Conservation (phyloP, 129 eudicot genomes). For the Tagetes erecta region DNA sequence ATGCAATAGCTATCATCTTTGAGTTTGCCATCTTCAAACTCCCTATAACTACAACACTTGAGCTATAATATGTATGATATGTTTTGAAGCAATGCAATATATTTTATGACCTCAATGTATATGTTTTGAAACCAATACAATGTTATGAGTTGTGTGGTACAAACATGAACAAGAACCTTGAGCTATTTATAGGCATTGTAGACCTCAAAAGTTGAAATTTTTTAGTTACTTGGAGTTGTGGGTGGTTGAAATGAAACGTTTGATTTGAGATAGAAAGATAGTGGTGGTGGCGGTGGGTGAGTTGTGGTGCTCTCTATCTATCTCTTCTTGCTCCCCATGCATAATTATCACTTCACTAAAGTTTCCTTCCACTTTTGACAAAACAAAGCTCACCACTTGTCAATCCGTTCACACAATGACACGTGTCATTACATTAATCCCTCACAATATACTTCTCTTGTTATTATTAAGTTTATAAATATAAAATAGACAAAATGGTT, state of each 20-base stretch:
- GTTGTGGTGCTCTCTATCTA: constrained; percentile 37
- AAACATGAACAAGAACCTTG: constrained; percentile 11
- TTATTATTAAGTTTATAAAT: not conserved
- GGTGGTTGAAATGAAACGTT: constrained; percentile 15
- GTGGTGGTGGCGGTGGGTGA: constrained; percentile 28
- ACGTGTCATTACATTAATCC: constrained; percentile 9
- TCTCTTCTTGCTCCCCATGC: constrained; percentile 27
- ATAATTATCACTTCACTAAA: constrained; percentile 27
- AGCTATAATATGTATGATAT: constrained; percentile 1
- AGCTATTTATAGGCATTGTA: constrained; percentile 37
- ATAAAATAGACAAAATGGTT: too few relatives aligned
- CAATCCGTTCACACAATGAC: constrained; percentile 24
- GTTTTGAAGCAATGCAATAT: constrained; percentile 24
- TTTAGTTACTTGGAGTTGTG: constrained; percentile 16
- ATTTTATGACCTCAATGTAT: constrained; percentile 25
- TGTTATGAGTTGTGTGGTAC: constrained; percentile 33
- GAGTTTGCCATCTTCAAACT: constrained; percentile 40
- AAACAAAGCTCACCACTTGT: constrained; percentile 22
- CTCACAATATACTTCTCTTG: not conserved
- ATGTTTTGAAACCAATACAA: constrained; percentile 13
- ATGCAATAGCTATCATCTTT: constrained; percentile 50
- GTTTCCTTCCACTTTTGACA: constrained; percentile 28
- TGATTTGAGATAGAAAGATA: constrained; percentile 28
- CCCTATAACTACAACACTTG: constrained; percentile 18
- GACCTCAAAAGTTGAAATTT: constrained; percentile 2